phyloP scores from a whole-genome alignment of 345 rosid species.

The Draba incana region DNA sequence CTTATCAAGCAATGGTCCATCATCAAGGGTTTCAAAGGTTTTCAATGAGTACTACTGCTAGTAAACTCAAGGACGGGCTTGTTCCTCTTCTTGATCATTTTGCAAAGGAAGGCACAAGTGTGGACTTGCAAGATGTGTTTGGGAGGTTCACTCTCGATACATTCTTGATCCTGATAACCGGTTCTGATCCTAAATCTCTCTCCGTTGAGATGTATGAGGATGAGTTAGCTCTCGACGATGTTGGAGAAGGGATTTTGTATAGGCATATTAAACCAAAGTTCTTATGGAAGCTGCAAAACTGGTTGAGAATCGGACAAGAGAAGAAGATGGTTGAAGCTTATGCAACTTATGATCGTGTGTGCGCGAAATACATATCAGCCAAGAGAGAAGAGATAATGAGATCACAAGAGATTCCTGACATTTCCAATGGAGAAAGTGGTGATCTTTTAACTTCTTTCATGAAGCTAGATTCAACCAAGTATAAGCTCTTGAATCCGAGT shows the following conservation, averaged over 20 bases:
- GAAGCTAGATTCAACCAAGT: constrained; percentile 16
- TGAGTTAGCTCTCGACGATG: constrained; percentile 43
- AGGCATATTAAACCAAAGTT: constrained; percentile 32
- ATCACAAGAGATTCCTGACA: neutral
- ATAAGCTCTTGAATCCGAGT: constrained; percentile 21
- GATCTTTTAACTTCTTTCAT: constrained; percentile 50
- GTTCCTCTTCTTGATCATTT: constrained; percentile 40
- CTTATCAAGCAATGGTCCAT: constrained; percentile 22
- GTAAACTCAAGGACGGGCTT: constrained; percentile 31
- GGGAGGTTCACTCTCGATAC: constrained; percentile 49
- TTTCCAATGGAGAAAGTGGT: constrained; percentile 7
- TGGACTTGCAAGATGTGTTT: constrained; percentile 49
- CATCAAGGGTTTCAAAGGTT: constrained; percentile 34
- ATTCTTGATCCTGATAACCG: constrained; percentile 40
- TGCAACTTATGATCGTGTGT: constrained; percentile 22
- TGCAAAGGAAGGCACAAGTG: constrained; percentile 11
- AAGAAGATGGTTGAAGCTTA: constrained; percentile 40
- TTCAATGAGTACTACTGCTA: constrained; percentile 9
- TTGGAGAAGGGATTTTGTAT: constrained; percentile 34
- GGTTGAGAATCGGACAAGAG: constrained; percentile 47
- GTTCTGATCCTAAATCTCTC: constrained; percentile 49
- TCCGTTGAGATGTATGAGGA: constrained; percentile 38
- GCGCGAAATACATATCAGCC: constrained; percentile 25
- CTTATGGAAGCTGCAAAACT: constrained; percentile 47
- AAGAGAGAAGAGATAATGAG: constrained; percentile 41